Evolutionary conservation across 2,329 filamentous ascomycete species (phyloP).

Genomic region (Aurifilum marmelostoma): DNA sequence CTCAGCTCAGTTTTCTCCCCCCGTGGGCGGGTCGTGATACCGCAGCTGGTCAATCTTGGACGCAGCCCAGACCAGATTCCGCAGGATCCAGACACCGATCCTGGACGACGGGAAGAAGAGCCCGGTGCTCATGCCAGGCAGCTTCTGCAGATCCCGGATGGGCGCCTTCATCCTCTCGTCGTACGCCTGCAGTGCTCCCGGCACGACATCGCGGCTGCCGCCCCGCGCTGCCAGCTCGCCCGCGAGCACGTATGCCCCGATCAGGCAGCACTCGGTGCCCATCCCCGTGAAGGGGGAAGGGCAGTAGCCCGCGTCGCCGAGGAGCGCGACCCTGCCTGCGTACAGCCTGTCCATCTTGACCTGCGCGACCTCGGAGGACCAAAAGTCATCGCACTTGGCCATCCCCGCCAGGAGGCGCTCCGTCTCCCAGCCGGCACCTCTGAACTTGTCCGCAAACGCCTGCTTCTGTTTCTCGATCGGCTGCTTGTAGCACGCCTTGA

Average conservation of each 20-base stretch:
- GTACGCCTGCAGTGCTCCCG: slow-evolving; percentile 45
- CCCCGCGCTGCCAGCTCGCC: slow-evolving; percentile 50
- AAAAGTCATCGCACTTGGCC: slow-evolving; percentile 46
- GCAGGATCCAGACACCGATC: neutral
- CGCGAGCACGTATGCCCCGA: slow-evolving; percentile 59
- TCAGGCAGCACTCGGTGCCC: slow-evolving; percentile 53
- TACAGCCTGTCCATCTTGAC: slow-evolving; percentile 50
- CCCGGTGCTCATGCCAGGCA: neutral
- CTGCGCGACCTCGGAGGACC: slow-evolving; percentile 47
- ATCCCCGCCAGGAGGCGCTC: slow-evolving; percentile 48
- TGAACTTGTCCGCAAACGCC: slow-evolving; percentile 12
- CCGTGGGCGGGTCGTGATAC: neutral
- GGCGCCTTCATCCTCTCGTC: slow-evolving; percentile 35
- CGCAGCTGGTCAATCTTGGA: neutral
- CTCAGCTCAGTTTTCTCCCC: slow-evolving; percentile 1
- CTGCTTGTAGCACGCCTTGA: slow-evolving; percentile 10
- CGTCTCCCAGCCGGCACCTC: slow-evolving; percentile 48
- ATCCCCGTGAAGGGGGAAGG: slow-evolving; percentile 54
- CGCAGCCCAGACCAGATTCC: neutral
- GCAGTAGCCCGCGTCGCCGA: slow-evolving; percentile 59
- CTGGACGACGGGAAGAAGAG: slow-evolving; percentile 6
- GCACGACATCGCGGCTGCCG: slow-evolving; percentile 30
- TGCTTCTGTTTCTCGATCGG: slow-evolving; percentile 21
- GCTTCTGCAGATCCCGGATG: neutral
- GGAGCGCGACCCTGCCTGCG: slow-evolving; percentile 49